These are phyloP conservation scores for Xylaria sp. DNA, from an alignment of 2,329 filamentous ascomycete species.

Conservation along the genomic window DNA sequence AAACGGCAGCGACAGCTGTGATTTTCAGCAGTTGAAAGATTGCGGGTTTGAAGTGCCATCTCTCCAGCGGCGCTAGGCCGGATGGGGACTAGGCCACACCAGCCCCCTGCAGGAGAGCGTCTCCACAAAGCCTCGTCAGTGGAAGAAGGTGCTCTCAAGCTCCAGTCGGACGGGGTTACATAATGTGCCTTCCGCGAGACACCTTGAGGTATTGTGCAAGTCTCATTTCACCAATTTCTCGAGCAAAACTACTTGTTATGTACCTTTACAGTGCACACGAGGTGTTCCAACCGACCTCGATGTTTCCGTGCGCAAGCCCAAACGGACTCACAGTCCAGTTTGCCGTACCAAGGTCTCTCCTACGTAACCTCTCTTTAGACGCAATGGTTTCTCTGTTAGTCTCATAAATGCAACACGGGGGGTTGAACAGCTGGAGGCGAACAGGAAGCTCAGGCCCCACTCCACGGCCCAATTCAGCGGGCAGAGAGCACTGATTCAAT, in stretches of 20 bases:
- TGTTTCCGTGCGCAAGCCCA: background rate
- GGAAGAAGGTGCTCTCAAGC: background rate
- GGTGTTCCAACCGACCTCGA: background rate
- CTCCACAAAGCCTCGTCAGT: slow-evolving; percentile 1
- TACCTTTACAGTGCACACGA: background rate
- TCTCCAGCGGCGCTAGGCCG: slow-evolving; percentile 4
- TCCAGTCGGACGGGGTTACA: background rate
- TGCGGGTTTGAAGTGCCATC: slow-evolving; percentile 10
- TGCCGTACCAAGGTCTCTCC: background rate
- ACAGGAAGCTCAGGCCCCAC: background rate
- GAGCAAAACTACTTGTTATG: background rate
- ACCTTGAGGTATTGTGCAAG: background rate
- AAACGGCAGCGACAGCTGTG: slow-evolving; percentile 19
- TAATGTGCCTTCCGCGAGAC: background rate
- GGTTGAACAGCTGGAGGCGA: background rate
- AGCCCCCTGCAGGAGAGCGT: slow-evolving; percentile 11
- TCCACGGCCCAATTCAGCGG: background rate
- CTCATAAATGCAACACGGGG: background rate
- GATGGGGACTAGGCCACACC: slow-evolving; percentile 1
- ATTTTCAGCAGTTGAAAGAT: slow-evolving; percentile 19
- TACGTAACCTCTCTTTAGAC: background rate
- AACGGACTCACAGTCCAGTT: background rate
- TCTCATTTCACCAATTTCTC: background rate
- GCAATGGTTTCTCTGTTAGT: background rate
- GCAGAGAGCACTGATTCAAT: no score